Percentiles rank a stretch among this genome's conserved stretches.
Conservation (phyloP, 2,329 filamentous ascomycete genomes). For the Allantophomopsis lycopodina region DNA sequence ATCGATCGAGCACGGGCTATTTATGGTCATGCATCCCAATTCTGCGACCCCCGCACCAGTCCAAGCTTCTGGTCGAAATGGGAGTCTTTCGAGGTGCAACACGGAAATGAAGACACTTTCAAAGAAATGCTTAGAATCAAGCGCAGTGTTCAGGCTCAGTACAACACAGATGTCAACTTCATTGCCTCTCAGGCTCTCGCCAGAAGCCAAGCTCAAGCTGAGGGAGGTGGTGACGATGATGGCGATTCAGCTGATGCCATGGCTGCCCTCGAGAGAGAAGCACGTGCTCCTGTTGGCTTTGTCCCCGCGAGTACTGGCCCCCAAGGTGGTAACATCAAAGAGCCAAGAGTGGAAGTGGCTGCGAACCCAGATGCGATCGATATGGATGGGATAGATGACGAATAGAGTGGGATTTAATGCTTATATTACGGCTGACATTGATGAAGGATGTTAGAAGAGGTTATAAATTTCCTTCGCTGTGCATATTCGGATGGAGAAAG, state of each 20-base stretch:
- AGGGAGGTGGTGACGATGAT: conserved; percentile 24
- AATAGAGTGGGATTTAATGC: conserved; percentile 1
- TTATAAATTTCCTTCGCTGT: not conserved
- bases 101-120: conserved; percentile 98
- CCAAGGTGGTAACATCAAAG: conserved; percentile 39
- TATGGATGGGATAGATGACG: conserved; percentile 54
- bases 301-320: conserved; percentile 72
- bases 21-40: conserved; percentile 92
- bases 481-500: not conserved
- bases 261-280: conserved; percentile 76
- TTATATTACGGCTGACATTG: too few species aligned
- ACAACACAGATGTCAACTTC: conserved; percentile 98
- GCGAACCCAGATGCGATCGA: conserved; percentile 80
- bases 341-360: conserved; percentile 26
- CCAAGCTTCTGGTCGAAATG: conserved; percentile 90
- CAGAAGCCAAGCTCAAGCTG: conserved; percentile 51
- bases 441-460: not conserved
- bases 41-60: conserved; percentile 87
- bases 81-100: conserved; percentile 94
- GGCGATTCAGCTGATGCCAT: conserved; percentile 60
- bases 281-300: conserved; percentile 80
- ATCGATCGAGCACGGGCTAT: conserved; percentile 93
- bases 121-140: conserved; percentile 99
- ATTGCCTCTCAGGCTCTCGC: conserved; percentile 93
- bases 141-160: conserved; percentile 91